Conservation (phyloP, 352 stramenopile species). For the Phytopythium vexans region DNA sequence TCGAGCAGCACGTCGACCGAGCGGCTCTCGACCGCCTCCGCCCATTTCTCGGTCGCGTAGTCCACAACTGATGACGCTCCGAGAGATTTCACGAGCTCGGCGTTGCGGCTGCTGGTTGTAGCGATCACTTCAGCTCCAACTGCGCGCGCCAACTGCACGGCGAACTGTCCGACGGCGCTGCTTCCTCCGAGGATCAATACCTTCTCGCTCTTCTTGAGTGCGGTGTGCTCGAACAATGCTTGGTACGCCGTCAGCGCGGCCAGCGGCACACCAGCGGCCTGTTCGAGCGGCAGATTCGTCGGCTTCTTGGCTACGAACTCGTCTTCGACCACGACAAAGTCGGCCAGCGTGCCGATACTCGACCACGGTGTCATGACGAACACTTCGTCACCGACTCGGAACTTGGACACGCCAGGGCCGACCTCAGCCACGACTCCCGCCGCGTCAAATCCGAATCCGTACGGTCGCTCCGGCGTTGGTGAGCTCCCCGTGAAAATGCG, state of each 20-base stretch:
- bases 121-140: slow-evolving; percentile 12
- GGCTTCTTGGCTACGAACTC: slow-evolving; percentile 20
- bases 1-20: slow-evolving; percentile 11
- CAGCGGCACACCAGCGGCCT: slow-evolving; percentile 17
- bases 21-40: slow-evolving; percentile 7
- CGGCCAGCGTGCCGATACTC: slow-evolving; percentile 14
- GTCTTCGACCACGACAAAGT: slow-evolving; percentile 13
- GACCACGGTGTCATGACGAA: too few species aligned
- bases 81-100: slow-evolving; percentile 16
- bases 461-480: slow-evolving; percentile 14
- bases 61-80: slow-evolving; percentile 29
- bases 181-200: slow-evolving; percentile 39
- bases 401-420: slow-evolving; percentile 9
- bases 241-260: slow-evolving; percentile 19
- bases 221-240: slow-evolving; percentile 4
- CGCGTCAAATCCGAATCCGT: slow-evolving; percentile 20
- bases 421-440: slow-evolving; percentile 17
- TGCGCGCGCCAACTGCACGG: slow-evolving; percentile 34
- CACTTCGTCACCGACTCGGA: slow-evolving; percentile 12
- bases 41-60: slow-evolving; percentile 26
- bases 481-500: too few species aligned
- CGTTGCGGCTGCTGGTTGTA: slow-evolving; percentile 21
- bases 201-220: slow-evolving; percentile 3
- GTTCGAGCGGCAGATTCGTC: slow-evolving; percentile 13
- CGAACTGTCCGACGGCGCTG: slow-evolving; percentile 40